Evolutionary conservation across 108 stramenopile species (phyloP).

Genomic region (Pelagomonas calceolata): DNA sequence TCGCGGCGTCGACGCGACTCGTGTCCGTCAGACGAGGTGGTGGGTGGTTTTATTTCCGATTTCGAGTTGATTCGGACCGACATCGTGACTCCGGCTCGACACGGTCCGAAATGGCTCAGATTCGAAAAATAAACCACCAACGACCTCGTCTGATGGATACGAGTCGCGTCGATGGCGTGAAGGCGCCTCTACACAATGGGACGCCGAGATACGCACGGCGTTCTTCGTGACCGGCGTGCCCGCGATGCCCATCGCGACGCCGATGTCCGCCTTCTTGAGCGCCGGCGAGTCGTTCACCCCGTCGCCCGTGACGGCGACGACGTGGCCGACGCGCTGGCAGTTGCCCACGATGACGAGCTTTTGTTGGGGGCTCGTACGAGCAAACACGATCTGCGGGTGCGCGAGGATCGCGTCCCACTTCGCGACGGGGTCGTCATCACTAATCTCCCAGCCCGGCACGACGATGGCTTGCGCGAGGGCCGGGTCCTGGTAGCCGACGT

Average conservation of each 20-base stretch:
- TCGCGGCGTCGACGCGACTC: too few species aligned
- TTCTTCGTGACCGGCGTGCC: constrained; percentile 93
- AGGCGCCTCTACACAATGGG: too few species aligned
- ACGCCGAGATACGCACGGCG: too few species aligned
- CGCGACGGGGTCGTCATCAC: constrained; percentile 34
- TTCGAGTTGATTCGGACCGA: too few species aligned
- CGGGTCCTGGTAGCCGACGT: constrained; percentile 27
- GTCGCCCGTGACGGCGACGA: constrained; percentile 94
- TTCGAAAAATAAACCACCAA: too few species aligned
- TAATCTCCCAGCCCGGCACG: constrained; percentile 38
- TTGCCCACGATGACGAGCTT: constrained; percentile 78
- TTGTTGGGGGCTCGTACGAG: constrained; percentile 50
- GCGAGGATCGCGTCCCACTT: constrained; percentile 37
- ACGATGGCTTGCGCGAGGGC: constrained; percentile 41
- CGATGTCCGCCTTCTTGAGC: constrained; percentile 92
- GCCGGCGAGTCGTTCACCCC: constrained; percentile 98
- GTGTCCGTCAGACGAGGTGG: too few species aligned
- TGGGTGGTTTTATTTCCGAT: too few species aligned
- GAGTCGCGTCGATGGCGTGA: too few species aligned
- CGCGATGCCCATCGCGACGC: constrained; percentile 97
- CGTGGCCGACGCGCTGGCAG: constrained; percentile 73
- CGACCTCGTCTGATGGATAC: too few species aligned
- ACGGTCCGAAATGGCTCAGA: too few species aligned
- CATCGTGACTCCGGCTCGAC: too few species aligned
- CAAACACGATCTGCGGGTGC: constrained; percentile 54